Base-by-base conservation (phyloP, 768 basidiomycete genomes). In the Glaciozyma antarctica region DNA sequence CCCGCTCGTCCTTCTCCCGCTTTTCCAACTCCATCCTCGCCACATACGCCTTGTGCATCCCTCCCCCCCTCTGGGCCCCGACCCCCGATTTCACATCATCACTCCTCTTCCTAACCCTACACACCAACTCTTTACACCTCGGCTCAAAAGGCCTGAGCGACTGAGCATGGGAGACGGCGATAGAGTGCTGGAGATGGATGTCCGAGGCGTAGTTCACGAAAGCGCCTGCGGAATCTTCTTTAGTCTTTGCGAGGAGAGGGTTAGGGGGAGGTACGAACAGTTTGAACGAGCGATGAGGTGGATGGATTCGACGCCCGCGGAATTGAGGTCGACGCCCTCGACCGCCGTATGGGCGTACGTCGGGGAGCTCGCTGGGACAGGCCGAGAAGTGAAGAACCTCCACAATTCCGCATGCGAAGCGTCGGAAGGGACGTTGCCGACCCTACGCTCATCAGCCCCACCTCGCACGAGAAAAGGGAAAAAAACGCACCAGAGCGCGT, bases 211-310 rank as follows among this genome's bases (percentile, higher is more conserved):
- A 94, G 76, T 98, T 97, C 76, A 94, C 82, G 73, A 98, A 97
- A 6, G 89, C 90, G 76, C 93, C 68, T 69, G 68, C 49, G 57
- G 41, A 16, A 32, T 13, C n/a, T n/a, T n/a, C n/a, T n/a, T n/a
- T n/a, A n/a, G 16, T 12, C 17, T 32, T 30, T 34, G 15, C 22
- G n/a, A 56, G 32, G 32, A 26, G 26, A 10, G 9, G 9, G 43
- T 43, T 21, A 51, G 41, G 28, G 28, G n/a, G 13, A 16, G 17
- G 45, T 5, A 53, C 68, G 56, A 47, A 70, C 73, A 97, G 73
- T 85, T 89, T 3, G 91, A 93, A n/a, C 90, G 84, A n/a, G 86
- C 82, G 71, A 98, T 98, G 60, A 91, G 83, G 77, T 94, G 95
- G 65, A 98, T 85, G 17, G 88, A 91, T 2, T 86, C 75, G 1